Percentiles rank a stretch among this genome's conserved stretches.
phyloP scores from a whole-genome alignment of 75 land plant species.

The Cupressus sempervirens region DNA sequence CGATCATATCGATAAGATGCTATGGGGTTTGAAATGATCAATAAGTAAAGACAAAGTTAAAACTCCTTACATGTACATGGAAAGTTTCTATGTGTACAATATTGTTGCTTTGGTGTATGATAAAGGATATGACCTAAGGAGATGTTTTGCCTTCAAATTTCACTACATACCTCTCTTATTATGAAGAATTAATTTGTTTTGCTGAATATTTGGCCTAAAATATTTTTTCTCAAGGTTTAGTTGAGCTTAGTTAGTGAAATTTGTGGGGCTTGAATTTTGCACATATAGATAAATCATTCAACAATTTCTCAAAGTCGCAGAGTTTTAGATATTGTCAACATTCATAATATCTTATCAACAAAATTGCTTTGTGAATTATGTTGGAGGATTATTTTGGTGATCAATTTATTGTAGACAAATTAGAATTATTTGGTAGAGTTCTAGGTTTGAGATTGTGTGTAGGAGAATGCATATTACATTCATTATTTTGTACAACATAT shows the following conservation, averaged over 20 bases:
- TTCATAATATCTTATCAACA: neutral
- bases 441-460: no score
- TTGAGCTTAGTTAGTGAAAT: neutral
- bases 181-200: neutral
- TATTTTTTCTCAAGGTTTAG: neutral
- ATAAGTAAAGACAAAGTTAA: no score
- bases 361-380: no score
- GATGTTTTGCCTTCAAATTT: neutral
- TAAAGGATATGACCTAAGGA: neutral
- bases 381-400: no score
- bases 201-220: no score
- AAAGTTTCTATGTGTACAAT: no score
- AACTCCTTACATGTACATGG: no score
- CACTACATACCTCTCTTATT: neutral
- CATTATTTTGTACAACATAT: conserved; percentile 36
- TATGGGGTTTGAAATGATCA: no score
- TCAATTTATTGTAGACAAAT: no score
- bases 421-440: no score
- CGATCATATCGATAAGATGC: no score
- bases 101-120: no score
- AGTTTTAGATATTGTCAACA: neutral
- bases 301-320: neutral
- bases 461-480: neutral
- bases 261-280: neutral
- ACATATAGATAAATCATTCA: neutral